phyloP scores from a whole-genome alignment of 2,329 filamentous ascomycete genomes.

The Talaromyces sp. region DNA sequence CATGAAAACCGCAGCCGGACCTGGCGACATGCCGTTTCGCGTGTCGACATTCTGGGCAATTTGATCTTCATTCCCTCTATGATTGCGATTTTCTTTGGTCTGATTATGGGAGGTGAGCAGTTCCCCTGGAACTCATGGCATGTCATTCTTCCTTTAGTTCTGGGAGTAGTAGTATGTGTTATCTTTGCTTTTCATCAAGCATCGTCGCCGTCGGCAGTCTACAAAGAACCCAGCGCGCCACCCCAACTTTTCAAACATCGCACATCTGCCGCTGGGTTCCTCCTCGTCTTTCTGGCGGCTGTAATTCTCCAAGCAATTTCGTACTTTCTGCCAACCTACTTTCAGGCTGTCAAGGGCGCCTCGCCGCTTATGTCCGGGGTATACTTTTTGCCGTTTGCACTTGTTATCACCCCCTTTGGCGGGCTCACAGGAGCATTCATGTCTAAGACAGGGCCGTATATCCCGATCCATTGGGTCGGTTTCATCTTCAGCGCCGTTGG shows the following conservation, averaged over 20 bases:
- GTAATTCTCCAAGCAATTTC: background rate
- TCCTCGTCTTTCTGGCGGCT: background rate
- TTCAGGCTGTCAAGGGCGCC: background rate
- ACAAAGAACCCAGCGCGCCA: background rate
- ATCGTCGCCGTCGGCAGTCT: background rate
- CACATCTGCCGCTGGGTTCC: background rate
- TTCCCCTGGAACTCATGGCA: background rate
- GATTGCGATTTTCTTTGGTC: background rate
- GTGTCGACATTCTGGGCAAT: background rate
- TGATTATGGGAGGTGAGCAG: background rate
- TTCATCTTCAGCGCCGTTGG: background rate
- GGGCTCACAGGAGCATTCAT: background rate
- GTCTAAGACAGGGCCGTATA: background rate
- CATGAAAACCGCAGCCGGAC: background rate
- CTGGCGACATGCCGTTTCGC: background rate
- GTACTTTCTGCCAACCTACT: background rate
- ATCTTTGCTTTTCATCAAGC: background rate
- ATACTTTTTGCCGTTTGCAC: background rate
- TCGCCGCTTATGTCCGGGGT: background rate
- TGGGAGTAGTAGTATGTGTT: background rate
- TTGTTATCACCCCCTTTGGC: background rate
- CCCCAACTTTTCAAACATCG: background rate
- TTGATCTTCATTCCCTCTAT: background rate
- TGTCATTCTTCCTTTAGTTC: background rate
- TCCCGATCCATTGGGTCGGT: background rate